Base-by-base conservation (phyloP, 2,329 filamentous ascomycete genomes). In the Claviceps digitariae region DNA sequence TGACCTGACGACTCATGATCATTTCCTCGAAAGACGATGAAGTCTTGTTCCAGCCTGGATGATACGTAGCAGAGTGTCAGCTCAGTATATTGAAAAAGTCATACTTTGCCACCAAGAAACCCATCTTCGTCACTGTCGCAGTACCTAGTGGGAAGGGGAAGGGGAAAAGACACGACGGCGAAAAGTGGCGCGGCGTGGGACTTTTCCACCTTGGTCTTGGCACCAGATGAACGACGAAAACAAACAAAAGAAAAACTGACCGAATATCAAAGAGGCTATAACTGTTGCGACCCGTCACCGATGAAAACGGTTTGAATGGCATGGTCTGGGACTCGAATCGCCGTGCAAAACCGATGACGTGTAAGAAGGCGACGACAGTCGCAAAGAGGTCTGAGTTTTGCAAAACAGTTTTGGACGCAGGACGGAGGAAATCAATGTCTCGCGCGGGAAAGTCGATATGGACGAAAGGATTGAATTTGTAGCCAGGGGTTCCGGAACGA, bases 1-100 rank as follows among this genome's bases (percentile, higher is more conserved):
- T 88, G 86, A 56, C 84, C 87, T 45, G 85, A 79, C 48, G 87
- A 85, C 64, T 91, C 87, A 64, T 86, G 76, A 54, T 87, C 83
- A 59, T 72, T 77, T 56, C 87, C 87, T 52, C 87, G 83, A 57
- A 93, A 84, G 31, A 91, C 83, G 55, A 91, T 80, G 54, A 90
- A 86, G 62, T 88, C 83, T 62, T 85, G 84, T 51, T 90, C 85
- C 56, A 90, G 77, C 51, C 87, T 90, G 62, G 27, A 59, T 31
- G 27, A 59, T 31, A 38, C 31, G 29, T 21, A 34, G 46, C 9
- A 25, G n/a, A 21, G 7, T 40, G 23, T 52, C 53, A 51, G 51
- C 48, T 23, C n/a, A 38, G 29, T 8, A 12, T 8, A 17, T 45
- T n/a, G n/a, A n/a, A n/a, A n/a, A n/a, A n/a, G 15, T 47, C 23